A percentile compares a stretch with the other conserved stretches of the same genome.
Evolutionary conservation across 2,329 filamentous ascomycete genomes (phyloP).

Genomic region (Capronia coronata): DNA sequence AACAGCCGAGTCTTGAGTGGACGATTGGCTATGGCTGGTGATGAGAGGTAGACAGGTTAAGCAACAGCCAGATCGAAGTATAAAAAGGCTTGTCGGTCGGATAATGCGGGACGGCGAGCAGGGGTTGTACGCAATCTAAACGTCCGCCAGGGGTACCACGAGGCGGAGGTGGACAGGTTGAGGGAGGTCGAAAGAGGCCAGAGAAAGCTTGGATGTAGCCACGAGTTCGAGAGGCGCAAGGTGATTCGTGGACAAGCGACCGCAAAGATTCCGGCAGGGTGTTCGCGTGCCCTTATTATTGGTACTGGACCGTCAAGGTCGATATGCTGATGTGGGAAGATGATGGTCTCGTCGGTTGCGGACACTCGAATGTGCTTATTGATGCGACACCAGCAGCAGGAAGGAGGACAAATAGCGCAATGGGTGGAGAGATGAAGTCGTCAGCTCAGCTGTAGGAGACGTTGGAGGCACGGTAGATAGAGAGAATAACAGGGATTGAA

Average conservation of each 20-base stretch:
- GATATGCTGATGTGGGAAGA: slow-evolving; percentile 6
- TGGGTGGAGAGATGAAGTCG: slow-evolving; percentile 1
- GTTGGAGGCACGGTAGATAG: background rate
- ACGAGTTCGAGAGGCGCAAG: slow-evolving; percentile 12
- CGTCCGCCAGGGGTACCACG: slow-evolving; percentile 1
- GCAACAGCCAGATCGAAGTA: slow-evolving; percentile 8
- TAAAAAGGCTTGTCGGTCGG: slow-evolving; percentile 22
- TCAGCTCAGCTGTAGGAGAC: background rate
- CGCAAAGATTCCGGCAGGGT: slow-evolving; percentile 1
- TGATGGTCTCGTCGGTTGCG: slow-evolving; percentile 2
- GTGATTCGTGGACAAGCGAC: slow-evolving; percentile 19
- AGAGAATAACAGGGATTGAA: background rate
- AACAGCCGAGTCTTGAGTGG: slow-evolving; percentile 9
- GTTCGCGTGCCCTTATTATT: slow-evolving; percentile 15
- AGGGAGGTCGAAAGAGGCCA: slow-evolving; percentile 11
- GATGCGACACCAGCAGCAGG: background rate
- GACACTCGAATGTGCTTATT: background rate
- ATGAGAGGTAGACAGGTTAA: slow-evolving; percentile 4
- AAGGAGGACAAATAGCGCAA: background rate
- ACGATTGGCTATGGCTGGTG: slow-evolving; percentile 7
- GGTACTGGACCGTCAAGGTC: slow-evolving; percentile 9
- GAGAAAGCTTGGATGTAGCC: slow-evolving; percentile 13
- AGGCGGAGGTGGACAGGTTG: background rate
- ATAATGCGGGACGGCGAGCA: slow-evolving; percentile 11
- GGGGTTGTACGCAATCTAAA: background rate